phyloP scores from a whole-genome alignment of 1,284 basidiomycete genomes.

The Marasmius fiardii region DNA sequence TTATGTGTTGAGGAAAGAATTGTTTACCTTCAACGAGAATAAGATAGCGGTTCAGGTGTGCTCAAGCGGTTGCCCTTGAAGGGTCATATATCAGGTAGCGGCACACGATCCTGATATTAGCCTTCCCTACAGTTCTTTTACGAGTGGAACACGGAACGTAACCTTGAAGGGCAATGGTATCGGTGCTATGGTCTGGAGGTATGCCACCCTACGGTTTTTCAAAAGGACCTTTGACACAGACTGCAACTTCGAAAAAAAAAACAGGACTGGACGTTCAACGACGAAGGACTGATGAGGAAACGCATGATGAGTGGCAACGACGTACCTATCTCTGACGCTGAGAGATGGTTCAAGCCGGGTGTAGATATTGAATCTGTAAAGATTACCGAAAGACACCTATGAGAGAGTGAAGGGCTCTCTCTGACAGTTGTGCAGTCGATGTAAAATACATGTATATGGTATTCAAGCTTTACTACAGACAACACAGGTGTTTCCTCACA shows the following conservation, averaged over 20 bases:
- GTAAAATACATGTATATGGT: no score
- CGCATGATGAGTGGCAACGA: conserved; percentile 61
- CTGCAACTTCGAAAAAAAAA: not conserved
- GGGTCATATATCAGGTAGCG: no score
- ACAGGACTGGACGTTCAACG: conserved; percentile 60
- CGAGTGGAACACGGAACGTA: conserved; percentile 44
- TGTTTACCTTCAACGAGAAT: conserved; percentile 56
- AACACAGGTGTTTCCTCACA: not conserved
- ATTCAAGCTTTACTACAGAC: not conserved
- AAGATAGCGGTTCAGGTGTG: conserved; percentile 53
- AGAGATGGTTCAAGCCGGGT: conserved; percentile 52
- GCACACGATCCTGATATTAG: not conserved
- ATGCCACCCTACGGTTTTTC: not conserved
- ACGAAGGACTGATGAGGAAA: conserved; percentile 53
- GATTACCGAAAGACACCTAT: conserved; percentile 31
- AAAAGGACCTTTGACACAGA: not conserved
- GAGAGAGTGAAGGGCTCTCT: conserved; percentile 3
- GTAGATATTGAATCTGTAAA: conserved; percentile 23
- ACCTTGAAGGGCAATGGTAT: conserved; percentile 44
- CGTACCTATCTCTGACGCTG: conserved; percentile 42
- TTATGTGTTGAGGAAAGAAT: conserved; percentile 40
- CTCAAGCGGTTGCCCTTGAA: not conserved
- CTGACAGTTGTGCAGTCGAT: not conserved
- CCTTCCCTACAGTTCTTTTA: conserved; percentile 50
- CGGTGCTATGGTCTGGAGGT: conserved; percentile 54